Conservation (phyloP, 2,329 filamentous ascomycete genomes). For the Penicillium sp. region DNA sequence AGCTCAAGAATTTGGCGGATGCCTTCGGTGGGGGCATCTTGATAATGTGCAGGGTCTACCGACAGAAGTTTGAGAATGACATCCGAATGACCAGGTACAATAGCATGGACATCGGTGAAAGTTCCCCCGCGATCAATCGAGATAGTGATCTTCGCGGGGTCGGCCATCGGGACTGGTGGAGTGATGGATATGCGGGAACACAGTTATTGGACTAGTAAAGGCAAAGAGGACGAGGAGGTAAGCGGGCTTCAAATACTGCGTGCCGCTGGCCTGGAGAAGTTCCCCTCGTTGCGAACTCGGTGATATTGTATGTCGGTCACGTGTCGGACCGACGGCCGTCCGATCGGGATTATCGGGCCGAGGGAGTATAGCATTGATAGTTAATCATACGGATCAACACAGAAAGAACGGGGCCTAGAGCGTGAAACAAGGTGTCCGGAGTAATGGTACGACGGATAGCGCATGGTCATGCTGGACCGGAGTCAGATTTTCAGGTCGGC, state of each 20-base stretch:
- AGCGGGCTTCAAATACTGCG: too few relatives aligned
- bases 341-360: constrained; percentile 24
- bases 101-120: constrained; percentile 41
- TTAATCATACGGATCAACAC: too few relatives aligned
- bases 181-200: background rate
- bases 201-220: too few relatives aligned
- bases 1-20: constrained; percentile 65
- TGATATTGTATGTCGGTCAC: constrained; percentile 19
- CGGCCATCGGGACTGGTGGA: constrained; percentile 23
- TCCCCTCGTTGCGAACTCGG: background rate
- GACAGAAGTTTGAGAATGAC: constrained; percentile 43
- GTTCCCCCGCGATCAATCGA: constrained; percentile 43
- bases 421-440: too few relatives aligned
- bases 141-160: constrained; percentile 35
- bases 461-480: too few relatives aligned
- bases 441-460: too few relatives aligned
- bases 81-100: constrained; percentile 37
- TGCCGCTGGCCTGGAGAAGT: too few relatives aligned
- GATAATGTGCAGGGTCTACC: constrained; percentile 41
- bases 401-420: too few relatives aligned
- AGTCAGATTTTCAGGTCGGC: too few relatives aligned
- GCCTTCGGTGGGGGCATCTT: constrained; percentile 68
- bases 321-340: constrained; percentile 29
- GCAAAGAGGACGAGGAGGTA: too few relatives aligned
- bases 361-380: too few relatives aligned